Conservation (phyloP, 352 stramenopile species). For the Phytopythium chamaehyphon region DNA sequence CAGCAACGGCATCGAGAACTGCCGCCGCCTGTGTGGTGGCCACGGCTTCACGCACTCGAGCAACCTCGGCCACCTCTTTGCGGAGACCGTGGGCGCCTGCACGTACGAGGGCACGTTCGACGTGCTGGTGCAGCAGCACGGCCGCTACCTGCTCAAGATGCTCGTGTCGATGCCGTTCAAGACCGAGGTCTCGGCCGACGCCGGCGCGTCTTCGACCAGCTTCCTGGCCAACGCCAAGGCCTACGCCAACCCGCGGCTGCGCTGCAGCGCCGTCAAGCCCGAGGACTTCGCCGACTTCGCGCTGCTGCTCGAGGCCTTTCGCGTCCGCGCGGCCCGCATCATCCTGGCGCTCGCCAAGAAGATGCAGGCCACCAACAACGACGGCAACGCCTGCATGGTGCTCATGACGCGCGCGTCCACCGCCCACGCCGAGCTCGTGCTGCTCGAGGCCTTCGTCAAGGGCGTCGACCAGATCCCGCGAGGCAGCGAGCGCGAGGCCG, state of each 20-base stretch:
- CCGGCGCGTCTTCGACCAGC: slow-evolving; percentile 6
- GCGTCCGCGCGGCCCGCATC: slow-evolving; percentile 25
- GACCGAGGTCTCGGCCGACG: background rate
- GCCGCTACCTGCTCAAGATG: slow-evolving; percentile 52
- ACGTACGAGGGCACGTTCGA: slow-evolving; percentile 74
- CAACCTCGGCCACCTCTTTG: slow-evolving; percentile 25
- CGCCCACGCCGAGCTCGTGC: slow-evolving; percentile 42
- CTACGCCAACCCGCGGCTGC: slow-evolving; percentile 21
- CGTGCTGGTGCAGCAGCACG: slow-evolving; percentile 66
- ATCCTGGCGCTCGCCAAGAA: slow-evolving; percentile 23
- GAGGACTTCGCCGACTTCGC: slow-evolving; percentile 33
- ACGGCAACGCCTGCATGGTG: slow-evolving; percentile 50
- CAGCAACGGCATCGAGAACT: slow-evolving; percentile 41
- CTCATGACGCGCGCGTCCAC: slow-evolving; percentile 44
- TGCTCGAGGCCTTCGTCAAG: slow-evolving; percentile 32
- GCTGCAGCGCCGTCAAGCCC: slow-evolving; percentile 23
- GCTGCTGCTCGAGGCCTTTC: slow-evolving; percentile 36
- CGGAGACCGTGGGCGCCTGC: slow-evolving; percentile 28
- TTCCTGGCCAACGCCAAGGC: slow-evolving; percentile 35
- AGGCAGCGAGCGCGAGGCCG: slow-evolving; percentile 22
- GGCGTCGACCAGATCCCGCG: slow-evolving; percentile 19
- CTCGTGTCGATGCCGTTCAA: slow-evolving; percentile 12
- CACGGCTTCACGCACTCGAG: slow-evolving; percentile 35
- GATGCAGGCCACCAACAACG: slow-evolving; percentile 40
- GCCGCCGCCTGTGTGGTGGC: slow-evolving; percentile 38